Percentiles rank a stretch among this genome's conserved stretches.
phyloP scores from a whole-genome alignment of 2,329 filamentous ascomycete species.

The Fusarium duplospermum region DNA sequence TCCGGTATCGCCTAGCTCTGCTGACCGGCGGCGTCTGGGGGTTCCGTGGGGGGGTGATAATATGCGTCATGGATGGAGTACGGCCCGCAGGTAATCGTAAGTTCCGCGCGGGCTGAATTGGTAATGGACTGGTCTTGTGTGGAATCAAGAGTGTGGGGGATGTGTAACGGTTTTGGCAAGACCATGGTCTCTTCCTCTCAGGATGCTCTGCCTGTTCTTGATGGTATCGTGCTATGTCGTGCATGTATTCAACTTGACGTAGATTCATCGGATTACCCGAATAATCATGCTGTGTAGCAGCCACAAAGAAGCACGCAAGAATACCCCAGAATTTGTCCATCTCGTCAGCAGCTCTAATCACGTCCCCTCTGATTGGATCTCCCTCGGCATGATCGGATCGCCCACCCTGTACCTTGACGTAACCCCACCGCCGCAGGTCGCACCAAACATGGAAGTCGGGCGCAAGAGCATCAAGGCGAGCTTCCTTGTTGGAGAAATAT shows the following conservation, averaged over 20 bases:
- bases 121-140: not conserved
- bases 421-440: not conserved
- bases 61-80: constrained; percentile 18
- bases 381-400: not conserved
- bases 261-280: not conserved
- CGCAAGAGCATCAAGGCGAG: not conserved
- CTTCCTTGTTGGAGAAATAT: not conserved
- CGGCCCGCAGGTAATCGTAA: constrained; percentile 14
- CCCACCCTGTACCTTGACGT: not conserved
- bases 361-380: not conserved
- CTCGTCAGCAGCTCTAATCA: too few species aligned
- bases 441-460: not conserved
- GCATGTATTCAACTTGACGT: not conserved
- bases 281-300: not conserved
- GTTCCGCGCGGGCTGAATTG: constrained; percentile 7
- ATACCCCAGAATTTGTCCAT: too few species aligned
- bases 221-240: not conserved
- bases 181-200: not conserved
- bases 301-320: constrained; percentile 1
- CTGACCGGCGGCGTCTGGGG: constrained; percentile 20
- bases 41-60: not conserved
- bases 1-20: not conserved
- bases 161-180: not conserved
- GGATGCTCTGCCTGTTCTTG: not conserved
- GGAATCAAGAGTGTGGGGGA: not conserved